Evolutionary conservation across 2,329 filamentous ascomycete genomes (phyloP), one percentile per base, ranked within the genome.

Genomic region (Pestalotiopsis sp.): DNA sequence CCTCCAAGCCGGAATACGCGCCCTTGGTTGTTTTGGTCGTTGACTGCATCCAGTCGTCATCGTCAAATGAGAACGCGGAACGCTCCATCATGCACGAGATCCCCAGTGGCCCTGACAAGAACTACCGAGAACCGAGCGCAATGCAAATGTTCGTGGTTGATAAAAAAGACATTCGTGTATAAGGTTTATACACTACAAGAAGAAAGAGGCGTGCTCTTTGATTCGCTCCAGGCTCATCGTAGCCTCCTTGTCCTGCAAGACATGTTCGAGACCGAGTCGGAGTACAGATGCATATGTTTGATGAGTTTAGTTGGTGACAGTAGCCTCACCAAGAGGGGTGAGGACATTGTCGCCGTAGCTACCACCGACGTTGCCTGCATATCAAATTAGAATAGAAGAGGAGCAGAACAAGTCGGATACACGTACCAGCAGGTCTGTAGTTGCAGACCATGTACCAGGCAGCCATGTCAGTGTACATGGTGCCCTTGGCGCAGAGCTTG

Each of bases 381-480:
- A 5, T 13, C 14, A 13, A 61, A 31, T 45, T 62, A 68, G 31
- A 38, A 69, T 57, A 66, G 3, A 6, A 41, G 11, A 25, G 1
- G 7, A 0, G 11, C 17, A 12, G 20, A 4, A n/a, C 17, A 41
- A 31, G 1, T 52, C 17, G 17, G 56, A 36, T 14, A 27, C 14
- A 80, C 89, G 80, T 89, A 93, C 93, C 94, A 71, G 89, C 83
- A 70, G 90, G 86, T 73, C 82, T 84, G 84, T 97, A 97, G 87
- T 97, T 95, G 91, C 94, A 97, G 76, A 97, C 93, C 38, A 92
- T 95, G 85, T 89, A 94, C 82, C 88, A 90, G n/a, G 90, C 82
- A 49, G 85, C 85, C 83, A 89, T 80, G 72, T 69, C 73, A 25
- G 77, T 71, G 71, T 79, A 80, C 71, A 88, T 80, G 41, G 82